A percentile compares a stretch with the other conserved stretches of the same genome.
Evolutionary conservation across 768 basidiomycete genomes (phyloP).

Genomic region (Podaxis sp.): DNA sequence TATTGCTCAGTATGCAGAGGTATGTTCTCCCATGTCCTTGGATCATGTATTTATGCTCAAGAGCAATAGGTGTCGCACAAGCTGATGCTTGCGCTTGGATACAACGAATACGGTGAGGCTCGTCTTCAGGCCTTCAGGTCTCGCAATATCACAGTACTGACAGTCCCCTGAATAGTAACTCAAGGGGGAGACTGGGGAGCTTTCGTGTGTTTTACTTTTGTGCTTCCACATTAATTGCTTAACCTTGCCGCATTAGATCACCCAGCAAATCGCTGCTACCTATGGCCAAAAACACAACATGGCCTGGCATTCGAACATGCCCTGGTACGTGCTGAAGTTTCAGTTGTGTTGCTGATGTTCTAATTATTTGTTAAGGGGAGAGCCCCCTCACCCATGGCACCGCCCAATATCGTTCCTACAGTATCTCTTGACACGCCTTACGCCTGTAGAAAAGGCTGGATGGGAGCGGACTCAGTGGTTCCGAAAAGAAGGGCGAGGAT

Average conservation of each 20-base stretch:
- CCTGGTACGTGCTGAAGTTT: constrained; percentile 26
- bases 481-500: constrained; percentile 28
- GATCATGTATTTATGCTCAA: background rate
- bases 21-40: constrained; percentile 13
- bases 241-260: constrained; percentile 17
- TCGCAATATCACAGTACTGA: background rate
- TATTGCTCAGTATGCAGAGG: constrained; percentile 49
- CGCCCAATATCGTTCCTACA: constrained; percentile 22
- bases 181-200: constrained; percentile 25
- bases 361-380: constrained; percentile 10
- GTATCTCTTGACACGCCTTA: constrained; percentile 24
- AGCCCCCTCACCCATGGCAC: constrained; percentile 19
- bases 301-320: constrained; percentile 49
- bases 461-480: constrained; percentile 26
- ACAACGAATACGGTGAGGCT: constrained; percentile 38
- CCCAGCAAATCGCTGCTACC: constrained; percentile 21
- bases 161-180: constrained; percentile 20
- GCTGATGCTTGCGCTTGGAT: constrained; percentile 44
- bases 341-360: background rate
- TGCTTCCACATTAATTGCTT: background rate
- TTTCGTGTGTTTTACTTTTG: background rate
- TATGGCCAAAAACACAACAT: constrained; percentile 37
- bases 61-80: constrained; percentile 37
- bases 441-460: constrained; percentile 28
- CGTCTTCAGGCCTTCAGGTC: background rate